Base-by-base conservation (phyloP, 2,329 filamentous ascomycete species). In the Exophiala sp. region DNA sequence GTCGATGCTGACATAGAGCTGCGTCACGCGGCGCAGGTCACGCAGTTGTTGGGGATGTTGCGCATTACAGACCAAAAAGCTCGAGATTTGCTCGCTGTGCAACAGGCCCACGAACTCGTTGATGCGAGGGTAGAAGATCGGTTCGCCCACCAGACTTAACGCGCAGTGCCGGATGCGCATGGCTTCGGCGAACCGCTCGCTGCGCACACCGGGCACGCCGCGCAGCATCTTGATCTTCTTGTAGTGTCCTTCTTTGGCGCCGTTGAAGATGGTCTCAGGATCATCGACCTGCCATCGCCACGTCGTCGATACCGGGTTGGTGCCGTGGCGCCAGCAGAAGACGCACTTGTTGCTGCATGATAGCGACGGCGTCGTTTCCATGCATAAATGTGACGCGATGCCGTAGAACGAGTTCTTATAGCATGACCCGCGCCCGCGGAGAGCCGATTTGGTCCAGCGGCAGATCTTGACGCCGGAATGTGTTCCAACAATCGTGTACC, bases 391-490 rank as follows among this genome's bases (percentile, higher is more conserved):
- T 0, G 90, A 96, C 58, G 86, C 81, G 67, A 98, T 98, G 42
- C 91, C 91, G 68, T 98, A 98, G 68, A 98, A 95, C 0, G 88
- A 95, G 69, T 82, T 96, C 65, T 98, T 97, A 77, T 98, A 98
- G 73, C 91, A 98, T 19, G 88, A 95, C 3, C 91, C 93, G 34
- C 91, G 84, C 10, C 91, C 91, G 32, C 91, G 86, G 1, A 97
- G 81, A 8, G 91, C 91, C 1, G 90, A 96, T 70, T 98, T 98
- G 8, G 93, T 97, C 91, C 91, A 98, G 24, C 93, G 87, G 66
- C 91, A 98, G 62, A 96, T 95, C 70, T 97, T 97, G 58, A 97
- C 91, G 23, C 91, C 91, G 0, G 88, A 95, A 70, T 97, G 93
- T 0, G 88, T 91, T 46, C 93, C 93, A 30, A 98, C 86, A 51